Evolutionary conservation across 441 rosid genomes (phyloP).

Genomic region (Bruguiera hainesii): DNA sequence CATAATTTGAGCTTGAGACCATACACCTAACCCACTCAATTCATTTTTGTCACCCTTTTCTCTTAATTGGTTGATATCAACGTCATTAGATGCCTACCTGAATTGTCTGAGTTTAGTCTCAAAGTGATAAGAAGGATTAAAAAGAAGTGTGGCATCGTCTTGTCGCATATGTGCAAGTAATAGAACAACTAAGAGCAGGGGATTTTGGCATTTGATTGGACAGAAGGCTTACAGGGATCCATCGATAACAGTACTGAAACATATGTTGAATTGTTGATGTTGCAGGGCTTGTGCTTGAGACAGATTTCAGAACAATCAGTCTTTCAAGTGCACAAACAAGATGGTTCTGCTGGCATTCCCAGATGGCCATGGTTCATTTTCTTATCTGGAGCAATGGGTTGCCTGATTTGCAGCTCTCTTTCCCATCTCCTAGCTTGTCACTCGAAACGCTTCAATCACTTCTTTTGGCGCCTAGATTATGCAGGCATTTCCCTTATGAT

Average conservation of each 20-base stretch:
- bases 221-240: no score
- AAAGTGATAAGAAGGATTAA: no score
- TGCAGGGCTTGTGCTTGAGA: slow-evolving; percentile 53
- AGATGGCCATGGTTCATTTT: slow-evolving; percentile 90
- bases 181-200: no score
- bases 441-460: slow-evolving; percentile 60
- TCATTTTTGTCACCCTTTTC: not conserved
- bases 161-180: no score
- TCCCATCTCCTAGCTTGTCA: slow-evolving; percentile 96
- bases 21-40: no score
- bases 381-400: slow-evolving; percentile 78
- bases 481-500: slow-evolving; percentile 94
- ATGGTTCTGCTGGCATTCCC: slow-evolving; percentile 36
- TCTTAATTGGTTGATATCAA: not conserved
- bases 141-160: no score
- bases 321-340: slow-evolving; percentile 20
- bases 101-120: no score
- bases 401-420: slow-evolving; percentile 76
- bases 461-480: slow-evolving; percentile 95
- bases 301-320: slow-evolving; percentile 25
- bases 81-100: no score
- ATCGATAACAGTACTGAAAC: no score
- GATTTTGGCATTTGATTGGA: no score
- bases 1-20: no score
- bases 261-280: no score